A percentile compares a stretch with the other conserved stretches of the same genome.
Evolutionary conservation across 331 rosid species (phyloP).

Genomic region (Stylosanthes scabra): DNA sequence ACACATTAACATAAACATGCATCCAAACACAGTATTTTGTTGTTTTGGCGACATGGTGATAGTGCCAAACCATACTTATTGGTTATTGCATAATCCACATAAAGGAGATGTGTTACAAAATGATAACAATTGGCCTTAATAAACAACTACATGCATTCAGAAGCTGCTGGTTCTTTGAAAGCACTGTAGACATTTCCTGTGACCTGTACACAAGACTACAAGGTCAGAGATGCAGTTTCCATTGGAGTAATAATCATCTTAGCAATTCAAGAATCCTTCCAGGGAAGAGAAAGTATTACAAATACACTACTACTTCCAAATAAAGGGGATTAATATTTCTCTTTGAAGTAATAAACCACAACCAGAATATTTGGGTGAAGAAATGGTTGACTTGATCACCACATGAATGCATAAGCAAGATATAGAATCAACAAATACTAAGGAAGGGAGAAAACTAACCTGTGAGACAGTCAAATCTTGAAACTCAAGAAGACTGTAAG

Average conservation of each 20-base stretch:
- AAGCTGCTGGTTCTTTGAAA: slow-evolving; percentile 24
- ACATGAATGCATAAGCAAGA: slow-evolving; percentile 17
- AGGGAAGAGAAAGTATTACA: too few relatives aligned
- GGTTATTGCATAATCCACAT: slow-evolving; percentile 31
- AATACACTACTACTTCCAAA: too few relatives aligned
- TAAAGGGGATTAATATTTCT: too few relatives aligned
- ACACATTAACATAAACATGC: slow-evolving; percentile 9
- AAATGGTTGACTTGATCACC: slow-evolving; percentile 17
- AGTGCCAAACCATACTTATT: slow-evolving; percentile 21
- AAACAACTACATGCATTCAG: slow-evolving; percentile 7
- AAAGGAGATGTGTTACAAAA: slow-evolving; percentile 3
- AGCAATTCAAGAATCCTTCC: too few relatives aligned
- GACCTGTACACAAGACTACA: slow-evolving; percentile 34
- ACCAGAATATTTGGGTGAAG: background rate
- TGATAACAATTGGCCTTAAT: slow-evolving; percentile 2
- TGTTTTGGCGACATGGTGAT: slow-evolving; percentile 9
- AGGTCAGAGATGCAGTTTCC: slow-evolving; percentile 21
- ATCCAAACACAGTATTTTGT: slow-evolving; percentile 25
- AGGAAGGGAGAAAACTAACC: slow-evolving; percentile 43
- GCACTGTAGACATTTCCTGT: slow-evolving; percentile 3
- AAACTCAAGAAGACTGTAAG: slow-evolving; percentile 64
- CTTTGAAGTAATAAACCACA: slow-evolving; percentile 8
- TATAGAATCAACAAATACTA: background rate
- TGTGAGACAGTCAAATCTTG: slow-evolving; percentile 37
- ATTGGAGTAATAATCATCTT: background rate